A percentile compares a stretch with the other conserved stretches of the same genome.
Conservation (phyloP, 352 stramenopile genomes). For the Phytophthora rubi region DNA sequence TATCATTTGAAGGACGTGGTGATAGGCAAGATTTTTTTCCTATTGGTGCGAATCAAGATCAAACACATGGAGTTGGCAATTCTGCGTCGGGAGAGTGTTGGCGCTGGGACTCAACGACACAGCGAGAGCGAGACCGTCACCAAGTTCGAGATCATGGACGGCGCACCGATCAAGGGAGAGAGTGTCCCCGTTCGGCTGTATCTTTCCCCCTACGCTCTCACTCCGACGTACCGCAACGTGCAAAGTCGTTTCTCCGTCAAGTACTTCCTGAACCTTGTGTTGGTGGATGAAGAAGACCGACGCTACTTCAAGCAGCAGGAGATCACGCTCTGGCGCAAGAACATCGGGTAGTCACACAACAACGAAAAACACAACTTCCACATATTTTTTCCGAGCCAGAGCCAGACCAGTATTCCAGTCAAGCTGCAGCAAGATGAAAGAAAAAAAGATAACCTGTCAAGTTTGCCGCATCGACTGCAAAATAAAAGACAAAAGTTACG, state of each 20-base stretch:
- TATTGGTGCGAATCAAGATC: conserved; percentile 99
- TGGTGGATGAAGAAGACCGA: conserved; percentile 99
- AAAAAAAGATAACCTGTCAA: conserved; percentile 14
- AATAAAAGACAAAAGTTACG: conserved; percentile 19
- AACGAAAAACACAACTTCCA: background rate
- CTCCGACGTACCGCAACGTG: conserved; percentile 90
- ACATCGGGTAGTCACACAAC: conserved; percentile 35
- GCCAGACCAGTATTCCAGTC: conserved; percentile 7
- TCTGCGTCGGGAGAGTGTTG: conserved; percentile 94
- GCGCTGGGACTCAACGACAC: conserved; percentile 73
- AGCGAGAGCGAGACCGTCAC: conserved; percentile 97
- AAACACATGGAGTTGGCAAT: conserved; percentile 99
- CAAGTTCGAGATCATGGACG: conserved; percentile 99
- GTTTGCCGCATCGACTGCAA: conserved; percentile 14
- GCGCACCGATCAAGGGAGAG: conserved; percentile 96
- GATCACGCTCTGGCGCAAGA: conserved; percentile 95
- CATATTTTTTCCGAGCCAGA: background rate
- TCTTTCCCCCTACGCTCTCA: conserved; percentile 90
- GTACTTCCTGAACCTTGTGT: conserved; percentile 98
- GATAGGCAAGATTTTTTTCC: conserved; percentile 98
- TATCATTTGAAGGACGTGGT: conserved; percentile 96
- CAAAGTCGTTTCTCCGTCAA: conserved; percentile 94
- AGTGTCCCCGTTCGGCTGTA: conserved; percentile 97
- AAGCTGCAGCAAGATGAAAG: conserved; percentile 16
- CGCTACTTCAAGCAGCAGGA: conserved; percentile 99